Evolutionary conservation across 768 basidiomycete genomes (phyloP).

Genomic region (Hygrocybe punicea): DNA sequence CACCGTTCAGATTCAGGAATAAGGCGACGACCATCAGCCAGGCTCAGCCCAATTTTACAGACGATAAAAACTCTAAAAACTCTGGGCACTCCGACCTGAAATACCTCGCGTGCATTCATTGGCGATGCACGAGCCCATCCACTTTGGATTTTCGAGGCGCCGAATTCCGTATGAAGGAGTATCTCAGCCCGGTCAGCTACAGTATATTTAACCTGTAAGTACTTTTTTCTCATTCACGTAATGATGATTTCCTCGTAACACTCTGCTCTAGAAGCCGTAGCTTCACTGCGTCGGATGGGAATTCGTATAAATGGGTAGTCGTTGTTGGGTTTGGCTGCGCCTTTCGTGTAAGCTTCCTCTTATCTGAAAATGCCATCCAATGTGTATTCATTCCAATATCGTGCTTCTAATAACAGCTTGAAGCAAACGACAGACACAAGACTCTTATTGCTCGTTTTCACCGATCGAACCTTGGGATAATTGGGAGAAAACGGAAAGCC

Average conservation of each 20-base stretch:
- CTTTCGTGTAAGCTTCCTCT: slow-evolving; percentile 12
- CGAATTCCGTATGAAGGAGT: background rate
- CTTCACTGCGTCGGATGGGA: slow-evolving; percentile 22
- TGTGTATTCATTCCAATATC: background rate
- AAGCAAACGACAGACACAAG: background rate
- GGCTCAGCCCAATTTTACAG: too few relatives aligned
- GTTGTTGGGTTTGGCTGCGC: slow-evolving; percentile 1
- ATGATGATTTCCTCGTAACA: slow-evolving; percentile 18
- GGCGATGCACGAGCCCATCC: background rate
- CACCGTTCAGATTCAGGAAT: slow-evolving; percentile 13
- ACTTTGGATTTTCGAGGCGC: background rate
- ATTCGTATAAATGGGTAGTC: slow-evolving; percentile 24
- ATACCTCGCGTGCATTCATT: background rate
- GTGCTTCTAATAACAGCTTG: background rate
- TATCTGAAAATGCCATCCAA: background rate
- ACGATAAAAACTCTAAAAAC: too few relatives aligned
- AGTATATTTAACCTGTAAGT: background rate
- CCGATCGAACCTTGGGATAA: background rate
- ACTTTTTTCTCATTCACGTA: background rate
- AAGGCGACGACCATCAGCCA: background rate
- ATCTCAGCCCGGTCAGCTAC: background rate
- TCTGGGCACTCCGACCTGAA: background rate
- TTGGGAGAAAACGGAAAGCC: slow-evolving; percentile 8
- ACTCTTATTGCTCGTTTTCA: background rate
- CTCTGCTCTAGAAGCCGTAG: slow-evolving; percentile 16